Evolutionary conservation across 768 basidiomycete genomes (phyloP).

Genomic region (Lentinula guzmanii): DNA sequence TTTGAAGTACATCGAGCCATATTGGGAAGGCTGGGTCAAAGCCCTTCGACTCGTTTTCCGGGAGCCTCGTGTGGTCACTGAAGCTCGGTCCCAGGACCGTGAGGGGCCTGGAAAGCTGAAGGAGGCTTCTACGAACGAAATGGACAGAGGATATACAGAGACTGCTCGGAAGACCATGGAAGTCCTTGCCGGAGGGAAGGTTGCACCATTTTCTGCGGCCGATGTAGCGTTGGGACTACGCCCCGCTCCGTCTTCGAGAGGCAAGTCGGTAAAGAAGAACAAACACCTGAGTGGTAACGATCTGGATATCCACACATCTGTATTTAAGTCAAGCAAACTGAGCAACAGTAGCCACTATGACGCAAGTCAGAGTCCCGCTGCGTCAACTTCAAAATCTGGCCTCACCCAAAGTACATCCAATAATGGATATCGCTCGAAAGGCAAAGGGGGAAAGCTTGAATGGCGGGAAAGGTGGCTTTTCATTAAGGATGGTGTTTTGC

Average conservation of each 20-base stretch:
- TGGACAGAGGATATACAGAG: neutral
- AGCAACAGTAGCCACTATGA: neutral
- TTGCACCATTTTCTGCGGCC: neutral
- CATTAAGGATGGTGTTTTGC: constrained; percentile 51
- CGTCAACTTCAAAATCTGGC: neutral
- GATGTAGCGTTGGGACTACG: neutral
- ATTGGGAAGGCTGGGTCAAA: constrained; percentile 50
- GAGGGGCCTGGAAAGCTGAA: constrained; percentile 12
- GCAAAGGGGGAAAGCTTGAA: constrained; percentile 27
- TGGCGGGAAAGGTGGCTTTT: constrained; percentile 63
- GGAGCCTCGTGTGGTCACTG: neutral
- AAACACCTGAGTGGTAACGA: neutral
- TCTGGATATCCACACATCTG: neutral
- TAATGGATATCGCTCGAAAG: neutral
- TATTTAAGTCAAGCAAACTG: neutral
- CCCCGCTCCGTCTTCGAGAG: neutral
- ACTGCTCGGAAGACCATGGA: constrained; percentile 2
- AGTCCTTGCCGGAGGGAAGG: neutral
- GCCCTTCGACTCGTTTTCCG: constrained; percentile 40
- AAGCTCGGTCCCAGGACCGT: neutral
- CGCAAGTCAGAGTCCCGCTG: neutral
- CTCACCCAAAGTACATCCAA: neutral
- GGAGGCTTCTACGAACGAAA: neutral
- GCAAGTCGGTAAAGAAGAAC: neutral
- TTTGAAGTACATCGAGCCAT: constrained; percentile 47